Evolutionary conservation across 1,139 yeast species (phyloP).

Genomic region (Blastobotrys proliferans): DNA sequence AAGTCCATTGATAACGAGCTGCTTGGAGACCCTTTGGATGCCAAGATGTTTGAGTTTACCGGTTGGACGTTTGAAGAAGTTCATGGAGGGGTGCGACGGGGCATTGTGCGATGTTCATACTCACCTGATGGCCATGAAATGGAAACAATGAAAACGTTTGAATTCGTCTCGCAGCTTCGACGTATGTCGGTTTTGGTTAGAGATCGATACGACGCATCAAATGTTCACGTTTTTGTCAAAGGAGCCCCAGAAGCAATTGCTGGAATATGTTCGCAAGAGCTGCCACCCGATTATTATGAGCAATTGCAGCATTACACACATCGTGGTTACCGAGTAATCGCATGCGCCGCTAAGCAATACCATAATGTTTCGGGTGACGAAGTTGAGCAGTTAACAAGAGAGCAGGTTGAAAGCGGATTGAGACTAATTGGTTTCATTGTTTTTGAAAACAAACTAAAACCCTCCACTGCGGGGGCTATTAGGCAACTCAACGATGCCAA

Average conservation of each 20-base stretch:
- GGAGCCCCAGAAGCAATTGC: conserved; percentile 98
- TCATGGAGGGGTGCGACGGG: conserved; percentile 38
- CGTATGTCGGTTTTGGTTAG: conserved; percentile 82
- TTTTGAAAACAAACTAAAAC: conserved; percentile 85
- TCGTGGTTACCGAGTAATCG: conserved; percentile 90
- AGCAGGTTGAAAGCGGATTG: conserved; percentile 61
- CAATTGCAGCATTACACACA: conserved; percentile 81
- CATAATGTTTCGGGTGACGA: conserved; percentile 37
- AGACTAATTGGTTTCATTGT: conserved; percentile 82
- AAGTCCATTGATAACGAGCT: conserved; percentile 72
- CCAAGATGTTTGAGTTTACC: conserved; percentile 88
- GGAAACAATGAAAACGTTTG: conserved; percentile 68
- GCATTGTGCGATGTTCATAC: conserved; percentile 39
- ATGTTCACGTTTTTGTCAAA: conserved; percentile 59
- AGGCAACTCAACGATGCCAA: conserved; percentile 57
- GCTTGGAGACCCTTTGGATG: conserved; percentile 90
- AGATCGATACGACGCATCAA: conserved; percentile 26
- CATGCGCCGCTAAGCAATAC: conserved; percentile 71
- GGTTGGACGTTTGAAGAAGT: conserved; percentile 72
- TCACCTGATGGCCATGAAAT: conserved; percentile 38
- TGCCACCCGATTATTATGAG: conserved; percentile 74
- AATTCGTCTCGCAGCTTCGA: conserved; percentile 77
- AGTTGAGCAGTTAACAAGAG: conserved; percentile 42
- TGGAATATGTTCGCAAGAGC: conserved; percentile 63
- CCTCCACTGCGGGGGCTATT: conserved; percentile 60